Percentiles rank a stretch among this genome's conserved stretches.
phyloP scores from a whole-genome alignment of 805 yeast species.

The Candida corydali region DNA sequence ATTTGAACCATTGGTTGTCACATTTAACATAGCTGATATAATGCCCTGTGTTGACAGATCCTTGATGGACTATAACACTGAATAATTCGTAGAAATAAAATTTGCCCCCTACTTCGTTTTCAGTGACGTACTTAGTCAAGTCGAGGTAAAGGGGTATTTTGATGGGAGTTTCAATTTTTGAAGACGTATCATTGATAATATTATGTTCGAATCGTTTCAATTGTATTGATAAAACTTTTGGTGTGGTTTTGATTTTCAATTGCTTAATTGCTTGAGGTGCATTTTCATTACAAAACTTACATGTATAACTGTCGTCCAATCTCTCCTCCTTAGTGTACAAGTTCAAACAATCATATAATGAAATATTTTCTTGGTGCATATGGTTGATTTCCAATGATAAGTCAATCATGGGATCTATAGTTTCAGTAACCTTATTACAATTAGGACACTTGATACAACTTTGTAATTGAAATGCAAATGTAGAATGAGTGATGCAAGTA shows the following conservation, averaged over 20 bases:
- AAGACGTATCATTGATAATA: constrained; percentile 41
- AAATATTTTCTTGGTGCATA: constrained; percentile 22
- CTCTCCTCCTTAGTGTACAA: constrained; percentile 76
- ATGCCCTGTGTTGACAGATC: constrained; percentile 95
- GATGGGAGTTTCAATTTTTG: constrained; percentile 75
- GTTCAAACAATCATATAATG: constrained; percentile 62
- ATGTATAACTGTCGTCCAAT: constrained; percentile 63
- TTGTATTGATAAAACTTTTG: constrained; percentile 80
- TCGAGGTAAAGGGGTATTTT: constrained; percentile 70
- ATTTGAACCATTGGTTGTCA: constrained; percentile 78
- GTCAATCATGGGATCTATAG: constrained; percentile 88
- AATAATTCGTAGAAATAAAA: constrained; percentile 64
- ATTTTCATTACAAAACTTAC: constrained; percentile 58
- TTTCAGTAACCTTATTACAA: constrained; percentile 61
- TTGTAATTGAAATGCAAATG: constrained; percentile 80
- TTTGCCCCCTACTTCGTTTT: too few relatives aligned
- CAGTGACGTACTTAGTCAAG: constrained; percentile 55
- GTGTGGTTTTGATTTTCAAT: constrained; percentile 61
- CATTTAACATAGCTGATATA: constrained; percentile 76
- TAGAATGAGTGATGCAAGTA: constrained; percentile 73
- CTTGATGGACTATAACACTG: constrained; percentile 85
- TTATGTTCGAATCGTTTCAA: constrained; percentile 74
- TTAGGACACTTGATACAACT: constrained; percentile 72
- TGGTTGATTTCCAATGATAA: constrained; percentile 68
- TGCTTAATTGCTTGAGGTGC: constrained; percentile 63